Evolutionary conservation across 768 basidiomycete genomes (phyloP).

Genomic region (Xanthoconium stramineum): DNA sequence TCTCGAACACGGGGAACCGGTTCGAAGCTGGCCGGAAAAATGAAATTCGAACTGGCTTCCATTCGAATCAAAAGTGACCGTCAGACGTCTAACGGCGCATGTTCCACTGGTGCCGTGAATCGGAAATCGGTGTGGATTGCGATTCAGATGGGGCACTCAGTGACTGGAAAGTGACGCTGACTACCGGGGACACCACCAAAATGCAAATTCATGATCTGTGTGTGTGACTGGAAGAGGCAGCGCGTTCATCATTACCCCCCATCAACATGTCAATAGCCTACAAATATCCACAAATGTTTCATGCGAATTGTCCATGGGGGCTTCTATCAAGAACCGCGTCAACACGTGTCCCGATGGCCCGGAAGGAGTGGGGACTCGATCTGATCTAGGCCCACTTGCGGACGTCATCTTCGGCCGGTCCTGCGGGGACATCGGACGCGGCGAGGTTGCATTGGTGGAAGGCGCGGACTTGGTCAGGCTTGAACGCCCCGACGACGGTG

Average conservation of each 20-base stretch:
- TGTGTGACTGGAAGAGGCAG: slow-evolving; percentile 4
- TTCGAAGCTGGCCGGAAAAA: neutral
- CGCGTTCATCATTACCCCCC: neutral
- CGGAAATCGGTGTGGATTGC: slow-evolving; percentile 11
- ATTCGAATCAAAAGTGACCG: slow-evolving; percentile 7
- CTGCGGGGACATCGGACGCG: slow-evolving; percentile 45
- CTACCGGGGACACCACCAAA: neutral
- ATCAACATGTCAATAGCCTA: slow-evolving; percentile 2
- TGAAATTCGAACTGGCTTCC: slow-evolving; percentile 18
- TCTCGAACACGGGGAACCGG: neutral
- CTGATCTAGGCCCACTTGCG: slow-evolving; percentile 37
- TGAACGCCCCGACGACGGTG: slow-evolving; percentile 65
- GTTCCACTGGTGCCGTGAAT: neutral
- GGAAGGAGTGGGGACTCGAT: neutral
- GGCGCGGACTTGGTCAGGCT: slow-evolving; percentile 42
- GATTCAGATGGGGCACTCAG: neutral
- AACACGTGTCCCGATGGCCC: slow-evolving; percentile 2
- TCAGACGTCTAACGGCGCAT: neutral
- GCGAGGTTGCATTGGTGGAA: slow-evolving; percentile 62
- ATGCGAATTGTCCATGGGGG: neutral
- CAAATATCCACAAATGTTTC: slow-evolving; percentile 1
- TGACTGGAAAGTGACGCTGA: neutral
- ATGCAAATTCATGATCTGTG: slow-evolving; percentile 16
- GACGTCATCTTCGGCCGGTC: slow-evolving; percentile 46
- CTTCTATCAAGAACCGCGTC: slow-evolving; percentile 7